A percentile compares a stretch with the other conserved stretches of the same genome.
Evolutionary conservation across 352 stramenopile genomes (phyloP).

Genomic region (Phytophthora agathidicida): DNA sequence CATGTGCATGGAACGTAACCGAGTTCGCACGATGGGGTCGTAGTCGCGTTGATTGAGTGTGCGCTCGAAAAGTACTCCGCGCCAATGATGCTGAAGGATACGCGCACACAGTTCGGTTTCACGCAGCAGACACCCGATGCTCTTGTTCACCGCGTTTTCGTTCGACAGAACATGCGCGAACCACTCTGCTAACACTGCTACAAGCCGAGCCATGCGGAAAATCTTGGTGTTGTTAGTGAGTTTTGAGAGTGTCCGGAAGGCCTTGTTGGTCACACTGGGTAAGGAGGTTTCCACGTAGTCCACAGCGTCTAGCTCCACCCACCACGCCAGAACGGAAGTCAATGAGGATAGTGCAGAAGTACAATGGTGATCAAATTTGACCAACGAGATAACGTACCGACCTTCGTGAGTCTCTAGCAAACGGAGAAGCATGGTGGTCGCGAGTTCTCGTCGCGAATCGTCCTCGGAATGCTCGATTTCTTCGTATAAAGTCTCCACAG

Average conservation of each 20-base stretch:
- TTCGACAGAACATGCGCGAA: slow-evolving; percentile 61
- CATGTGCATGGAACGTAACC: slow-evolving; percentile 72
- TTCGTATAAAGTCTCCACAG: slow-evolving; percentile 71
- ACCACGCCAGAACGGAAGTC: neutral
- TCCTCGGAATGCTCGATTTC: slow-evolving; percentile 62
- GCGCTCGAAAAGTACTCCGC: slow-evolving; percentile 65
- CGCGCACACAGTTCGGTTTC: slow-evolving; percentile 71
- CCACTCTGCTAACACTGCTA: slow-evolving; percentile 66
- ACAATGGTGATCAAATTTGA: too few relatives aligned
- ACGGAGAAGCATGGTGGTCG: slow-evolving; percentile 71
- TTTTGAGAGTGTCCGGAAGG: slow-evolving; percentile 69
- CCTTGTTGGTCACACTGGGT: slow-evolving; percentile 74
- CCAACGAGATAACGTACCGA: slow-evolving; percentile 38
- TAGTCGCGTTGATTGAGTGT: slow-evolving; percentile 48
- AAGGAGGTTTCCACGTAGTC: slow-evolving; percentile 71
- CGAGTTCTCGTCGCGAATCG: slow-evolving; percentile 49
- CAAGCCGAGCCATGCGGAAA: slow-evolving; percentile 59
- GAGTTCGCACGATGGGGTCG: slow-evolving; percentile 55
- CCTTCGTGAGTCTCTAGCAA: slow-evolving; percentile 73
- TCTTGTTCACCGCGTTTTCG: slow-evolving; percentile 68
- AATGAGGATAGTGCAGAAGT: neutral
- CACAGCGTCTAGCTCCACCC: slow-evolving; percentile 63
- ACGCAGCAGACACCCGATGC: slow-evolving; percentile 55
- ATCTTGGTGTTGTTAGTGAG: slow-evolving; percentile 54
- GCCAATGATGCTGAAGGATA: slow-evolving; percentile 81